phyloP scores from a whole-genome alignment of 2,329 filamentous ascomycete genomes.

The Bipolaris gigantea region DNA sequence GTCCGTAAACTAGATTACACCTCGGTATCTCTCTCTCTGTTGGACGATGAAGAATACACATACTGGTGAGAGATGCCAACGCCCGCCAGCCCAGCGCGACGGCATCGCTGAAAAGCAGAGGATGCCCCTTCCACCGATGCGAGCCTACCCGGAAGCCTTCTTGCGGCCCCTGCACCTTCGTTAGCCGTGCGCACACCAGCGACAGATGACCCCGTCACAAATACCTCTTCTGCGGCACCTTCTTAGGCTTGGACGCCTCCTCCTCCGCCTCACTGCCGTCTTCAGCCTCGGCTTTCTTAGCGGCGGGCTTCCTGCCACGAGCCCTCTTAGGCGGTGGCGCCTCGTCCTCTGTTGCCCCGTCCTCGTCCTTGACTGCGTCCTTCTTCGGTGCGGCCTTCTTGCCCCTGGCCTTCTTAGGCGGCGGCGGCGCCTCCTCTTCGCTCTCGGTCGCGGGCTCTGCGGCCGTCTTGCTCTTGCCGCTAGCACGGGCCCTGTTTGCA shows the following conservation, averaged over 20 bases:
- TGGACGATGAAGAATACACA: conserved; percentile 1
- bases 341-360: conserved; percentile 9
- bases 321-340: conserved; percentile 35
- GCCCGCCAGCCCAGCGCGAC: conserved; percentile 1
- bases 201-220: background rate
- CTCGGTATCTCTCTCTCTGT: conserved; percentile 4
- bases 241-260: conserved; percentile 10
- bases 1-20: background rate
- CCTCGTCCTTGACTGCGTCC: conserved; percentile 10
- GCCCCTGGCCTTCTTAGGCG: conserved; percentile 34
- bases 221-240: conserved; percentile 37
- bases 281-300: conserved; percentile 16
- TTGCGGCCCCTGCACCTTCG: conserved; percentile 22
- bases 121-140: no score
- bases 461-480: conserved; percentile 14
- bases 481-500: conserved; percentile 23
- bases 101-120: background rate
- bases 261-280: conserved; percentile 12
- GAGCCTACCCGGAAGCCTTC: no score
- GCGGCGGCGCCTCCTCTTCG: conserved; percentile 22
- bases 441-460: conserved; percentile 13
- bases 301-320: conserved; percentile 34
- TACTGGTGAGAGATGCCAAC: background rate
- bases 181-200: conserved; percentile 7
- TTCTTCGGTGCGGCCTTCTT: conserved; percentile 13